Evolutionary conservation across 1,284 basidiomycete genomes (phyloP), one percentile per base, ranked within the genome.

Genomic region (Stygiomarasmius scandens): DNA sequence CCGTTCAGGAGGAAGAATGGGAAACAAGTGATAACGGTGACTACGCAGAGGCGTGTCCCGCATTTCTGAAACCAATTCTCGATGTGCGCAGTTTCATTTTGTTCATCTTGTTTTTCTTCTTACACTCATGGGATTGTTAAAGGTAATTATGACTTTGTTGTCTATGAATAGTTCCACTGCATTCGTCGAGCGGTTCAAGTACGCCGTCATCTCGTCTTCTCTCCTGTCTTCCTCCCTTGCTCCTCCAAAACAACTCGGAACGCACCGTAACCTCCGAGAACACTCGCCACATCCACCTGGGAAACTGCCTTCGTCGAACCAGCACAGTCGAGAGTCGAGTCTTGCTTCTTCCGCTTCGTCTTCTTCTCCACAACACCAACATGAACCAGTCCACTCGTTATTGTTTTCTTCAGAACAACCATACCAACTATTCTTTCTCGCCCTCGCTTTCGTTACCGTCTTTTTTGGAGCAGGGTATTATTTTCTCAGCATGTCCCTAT

Each of bases 181-280:
- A 38, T 89, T 92, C 63, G 82, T 85, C 14, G 90, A 93, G 71
- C 85, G 83, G 49, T 92, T 93, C 81, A 92, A 92, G 71, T 92
- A 92, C 77, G 84, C 83, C 58, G 82, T 93, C n/a, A 92, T 93
- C 58, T 91, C 90, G 2, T 92, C 90, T 0, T 85, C 90, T 2
- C 76, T 92, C 8, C 78, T 93, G 19, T 83, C 87, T 2, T 68
- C 79, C 5, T 75, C 74, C 58, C 76, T 77, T 58, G 73, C 70
- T 53, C 70, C 68, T 53, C 72, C 67, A 36, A 68, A 55, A 67
- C 59, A n/a, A n/a, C n/a, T n/a, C n/a, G n/a, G n/a, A n/a, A n/a
- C n/a, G n/a, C n/a, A n/a, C 59, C 29, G 12, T 58, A 41, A 41
- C 16, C 64, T 53, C 43, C 73, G 64, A 60, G 71, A 24, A 64